Evolutionary conservation across 192 early-diverging fungal genomes (phyloP).

Genomic region (Coemansia reversa): DNA sequence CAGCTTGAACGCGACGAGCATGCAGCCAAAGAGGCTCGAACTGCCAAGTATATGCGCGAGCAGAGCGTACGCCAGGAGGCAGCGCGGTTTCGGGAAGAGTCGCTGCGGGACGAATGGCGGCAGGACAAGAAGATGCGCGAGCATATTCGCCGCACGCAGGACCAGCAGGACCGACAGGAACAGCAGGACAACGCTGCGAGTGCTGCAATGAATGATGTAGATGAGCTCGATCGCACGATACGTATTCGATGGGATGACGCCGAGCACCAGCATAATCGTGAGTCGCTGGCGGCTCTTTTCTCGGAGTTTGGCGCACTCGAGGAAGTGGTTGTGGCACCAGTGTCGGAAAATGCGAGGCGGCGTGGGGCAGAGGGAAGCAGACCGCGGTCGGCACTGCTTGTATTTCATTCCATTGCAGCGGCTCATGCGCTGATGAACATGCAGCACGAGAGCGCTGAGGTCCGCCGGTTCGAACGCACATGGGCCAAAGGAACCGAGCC

Average conservation of each 20-base stretch:
- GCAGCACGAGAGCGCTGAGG: conserved; percentile 2
- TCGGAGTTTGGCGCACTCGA: conserved; percentile 38
- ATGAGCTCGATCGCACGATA: conserved; percentile 40
- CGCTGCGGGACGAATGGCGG: conserved; percentile 19
- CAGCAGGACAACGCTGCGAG: conserved; percentile 4
- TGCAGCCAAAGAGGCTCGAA: conserved; percentile 14
- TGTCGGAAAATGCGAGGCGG: conserved; percentile 11
- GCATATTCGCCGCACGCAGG: conserved; percentile 10
- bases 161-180: conserved; percentile 1
- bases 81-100: conserved; percentile 31
- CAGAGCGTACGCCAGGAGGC: conserved; percentile 30
- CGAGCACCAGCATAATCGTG: neutral
- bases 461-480: conserved; percentile 19
- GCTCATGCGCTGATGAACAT: conserved; percentile 42
- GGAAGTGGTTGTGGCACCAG: conserved; percentile 44
- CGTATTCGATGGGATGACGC: conserved; percentile 29
- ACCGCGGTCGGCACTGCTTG: conserved; percentile 35
- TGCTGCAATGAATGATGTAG: conserved; percentile 18
- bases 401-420: conserved; percentile 34
- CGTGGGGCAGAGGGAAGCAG: neutral
- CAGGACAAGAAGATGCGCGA: conserved; percentile 37
- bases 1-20: conserved; percentile 40
- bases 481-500: conserved; percentile 42
- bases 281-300: conserved; percentile 22
- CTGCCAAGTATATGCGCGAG: conserved; percentile 2